phyloP scores from a whole-genome alignment of 176 grass and related monocot species.

The Oryza glaberrima region DNA sequence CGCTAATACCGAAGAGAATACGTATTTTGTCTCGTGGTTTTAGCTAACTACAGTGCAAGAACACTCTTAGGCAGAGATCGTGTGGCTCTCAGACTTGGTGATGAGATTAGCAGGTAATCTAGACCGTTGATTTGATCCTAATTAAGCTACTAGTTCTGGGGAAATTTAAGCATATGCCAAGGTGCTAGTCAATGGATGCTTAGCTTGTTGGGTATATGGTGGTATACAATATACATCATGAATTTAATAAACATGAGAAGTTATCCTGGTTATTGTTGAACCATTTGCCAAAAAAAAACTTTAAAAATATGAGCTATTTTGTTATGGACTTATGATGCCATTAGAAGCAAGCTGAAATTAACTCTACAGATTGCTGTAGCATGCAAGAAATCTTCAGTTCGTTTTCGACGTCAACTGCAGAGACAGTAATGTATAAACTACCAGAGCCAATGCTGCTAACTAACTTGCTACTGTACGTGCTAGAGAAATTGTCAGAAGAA shows the following conservation, averaged over 20 bases:
- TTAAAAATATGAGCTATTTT: not conserved
- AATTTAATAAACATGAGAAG: not conserved
- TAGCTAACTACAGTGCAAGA: not conserved
- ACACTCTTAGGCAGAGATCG: not conserved
- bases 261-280: not conserved
- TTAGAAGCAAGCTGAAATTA: not conserved
- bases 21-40: not conserved
- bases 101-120: not conserved
- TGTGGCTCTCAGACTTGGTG: not conserved
- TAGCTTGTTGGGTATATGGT: not conserved
- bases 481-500: not conserved
- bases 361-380: not conserved
- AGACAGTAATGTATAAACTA: conserved; percentile 39
- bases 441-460: not conserved
- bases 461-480: not conserved
- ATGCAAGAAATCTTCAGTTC: not conserved
- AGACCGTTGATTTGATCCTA: not conserved
- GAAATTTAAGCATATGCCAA: not conserved
- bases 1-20: not conserved
- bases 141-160: not conserved
- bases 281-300: not conserved
- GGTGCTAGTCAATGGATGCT: conserved; percentile 21
- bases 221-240: not conserved
- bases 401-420: conserved; percentile 10
- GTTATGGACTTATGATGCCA: not conserved